Evolutionary conservation across 2,329 filamentous ascomycete genomes (phyloP), one percentile per base, ranked within the genome.

Genomic region (Pleomassaria siparia): DNA sequence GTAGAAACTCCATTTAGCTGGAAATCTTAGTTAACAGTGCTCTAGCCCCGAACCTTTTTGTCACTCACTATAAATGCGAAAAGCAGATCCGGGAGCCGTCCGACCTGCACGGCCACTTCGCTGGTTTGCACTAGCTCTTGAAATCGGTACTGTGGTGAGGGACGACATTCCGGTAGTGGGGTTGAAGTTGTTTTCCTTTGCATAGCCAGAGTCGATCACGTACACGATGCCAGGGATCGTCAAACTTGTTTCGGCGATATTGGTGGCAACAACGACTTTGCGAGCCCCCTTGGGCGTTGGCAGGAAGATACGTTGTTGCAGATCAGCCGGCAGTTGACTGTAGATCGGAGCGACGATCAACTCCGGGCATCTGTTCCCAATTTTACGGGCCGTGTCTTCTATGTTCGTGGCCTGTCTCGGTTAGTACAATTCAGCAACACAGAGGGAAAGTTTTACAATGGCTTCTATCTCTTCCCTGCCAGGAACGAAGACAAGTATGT

Each of bases 151-250:
- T 1, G 95, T 89, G 0, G 95, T 87, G 11, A 99, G 75, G 30
- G 89, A 91, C 22, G 92, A 91, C 88, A 97, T 95, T 46, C 91
- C 91, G 0, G 89, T 95, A 1, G 87, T 84, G 0, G 91, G 87
- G 53, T 96, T 95, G 74, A 92, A 97, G 1, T 91, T 82, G 58
- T 96, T 96, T 66, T 97, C 90, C 70, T 99, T 99, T 53, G 94
- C 90, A 55, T 95, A 95, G 0, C 94, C 94, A 0, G 89, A 89
- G 59, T 99, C 94, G 50, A 97, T 95, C 28, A 97, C 94, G 67
- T 95, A 96, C 8, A 92, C 88, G 50, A 97, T 95, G 13, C 91
- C 92, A 66, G 97, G 91, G 48, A 99, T 96, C 0, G 94, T 99
- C 63, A 99, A 74, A 76, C 85, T 91, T 0, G 94, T 99, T 70